Percentiles rank a stretch among this genome's conserved stretches.
Conservation (phyloP, 805 yeast genomes). For the Debaryomyces prosopidis region DNA sequence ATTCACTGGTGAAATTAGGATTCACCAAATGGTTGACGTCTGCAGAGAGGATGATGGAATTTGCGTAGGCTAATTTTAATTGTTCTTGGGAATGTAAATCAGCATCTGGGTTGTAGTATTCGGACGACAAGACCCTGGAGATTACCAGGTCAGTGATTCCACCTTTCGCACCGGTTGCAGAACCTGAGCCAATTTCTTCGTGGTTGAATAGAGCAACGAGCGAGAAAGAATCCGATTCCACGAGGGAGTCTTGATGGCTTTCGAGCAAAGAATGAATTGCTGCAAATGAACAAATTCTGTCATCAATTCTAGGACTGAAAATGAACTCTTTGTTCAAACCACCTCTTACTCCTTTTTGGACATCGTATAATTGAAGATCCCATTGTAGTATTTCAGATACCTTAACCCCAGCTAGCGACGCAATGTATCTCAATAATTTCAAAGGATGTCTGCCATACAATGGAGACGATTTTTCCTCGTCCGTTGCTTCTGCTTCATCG, state of each 20-base stretch:
- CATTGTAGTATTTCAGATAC: conserved; percentile 65
- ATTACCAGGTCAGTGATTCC: conserved; percentile 68
- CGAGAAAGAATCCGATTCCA: conserved; percentile 43
- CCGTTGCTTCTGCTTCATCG: conserved; percentile 48
- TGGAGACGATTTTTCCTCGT: conserved; percentile 63
- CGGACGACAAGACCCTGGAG: conserved; percentile 48
- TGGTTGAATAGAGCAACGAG: conserved; percentile 71
- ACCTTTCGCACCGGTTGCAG: conserved; percentile 83
- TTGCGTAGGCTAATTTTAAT: conserved; percentile 56
- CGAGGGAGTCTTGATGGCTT: conserved; percentile 22
- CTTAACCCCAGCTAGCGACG: conserved; percentile 56
- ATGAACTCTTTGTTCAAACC: conserved; percentile 77
- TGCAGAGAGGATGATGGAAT: conserved; percentile 77
- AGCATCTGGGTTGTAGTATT: conserved; percentile 18
- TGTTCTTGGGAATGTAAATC: conserved; percentile 22
- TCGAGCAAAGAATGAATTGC: conserved; percentile 62
- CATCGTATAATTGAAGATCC: conserved; percentile 79
- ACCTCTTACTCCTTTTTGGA: conserved; percentile 76
- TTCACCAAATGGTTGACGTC: conserved; percentile 82
- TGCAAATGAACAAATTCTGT: conserved; percentile 76
- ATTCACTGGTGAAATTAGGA: conserved; percentile 71
- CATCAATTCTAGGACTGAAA: conserved; percentile 83
- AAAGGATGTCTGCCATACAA: conserved; percentile 69
- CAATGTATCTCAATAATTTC: conserved; percentile 65
- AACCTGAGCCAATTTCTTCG: conserved; percentile 81